Base-by-base conservation (phyloP, 106 monocot species). In the Platanthera guangdongensis region DNA sequence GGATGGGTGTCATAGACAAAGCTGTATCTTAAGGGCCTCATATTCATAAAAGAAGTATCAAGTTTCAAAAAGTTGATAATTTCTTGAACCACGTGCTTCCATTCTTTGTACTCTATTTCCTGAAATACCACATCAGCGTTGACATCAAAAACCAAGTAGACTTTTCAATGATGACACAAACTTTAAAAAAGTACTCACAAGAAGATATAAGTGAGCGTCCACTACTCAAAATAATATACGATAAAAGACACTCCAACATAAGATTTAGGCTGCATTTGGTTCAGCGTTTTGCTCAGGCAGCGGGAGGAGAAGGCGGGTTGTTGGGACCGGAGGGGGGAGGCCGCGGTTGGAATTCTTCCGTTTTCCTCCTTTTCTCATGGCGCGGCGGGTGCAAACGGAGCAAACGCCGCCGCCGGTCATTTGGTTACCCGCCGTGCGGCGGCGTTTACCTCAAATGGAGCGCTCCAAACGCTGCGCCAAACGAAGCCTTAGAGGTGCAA, bases 11-110 rank as follows among this genome's bases (percentile, higher is more conserved):
- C 95, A 81, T 84, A 89, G 60, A 79, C 76, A 85, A 78, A 93
- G 75, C 90, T 93, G 76, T 96, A 96, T 75, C 95, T 89, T 70
- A 96, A 85, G 32, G 95, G 88, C 81, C 93, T 93, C 86, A 85
- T 87, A 74, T 91, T 96, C 87, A 93, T 96, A 70, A 91, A 90
- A 63, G 88, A 67, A 64, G 93, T 78, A 80, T 96, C 95, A 51
- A 69, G 84, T 83, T 87, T 93, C 49, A 93, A 73, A 83, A 93
- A 96, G 72, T 90, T 81, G 47, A 73, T 14, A 52, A 93, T 84
- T 73, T 96, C 92, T 68, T 91, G 90, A 64, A 93, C 87, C 67
- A 88, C 86, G 77, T 88, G 93, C 82, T 91, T 93, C 92, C 90
- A 96, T 79, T 96, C 93, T 76, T 89, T 93, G 50, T 77, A 81